Evolutionary conservation across 345 rosid genomes (phyloP).

Genomic region (Melastoma malabathricum): DNA sequence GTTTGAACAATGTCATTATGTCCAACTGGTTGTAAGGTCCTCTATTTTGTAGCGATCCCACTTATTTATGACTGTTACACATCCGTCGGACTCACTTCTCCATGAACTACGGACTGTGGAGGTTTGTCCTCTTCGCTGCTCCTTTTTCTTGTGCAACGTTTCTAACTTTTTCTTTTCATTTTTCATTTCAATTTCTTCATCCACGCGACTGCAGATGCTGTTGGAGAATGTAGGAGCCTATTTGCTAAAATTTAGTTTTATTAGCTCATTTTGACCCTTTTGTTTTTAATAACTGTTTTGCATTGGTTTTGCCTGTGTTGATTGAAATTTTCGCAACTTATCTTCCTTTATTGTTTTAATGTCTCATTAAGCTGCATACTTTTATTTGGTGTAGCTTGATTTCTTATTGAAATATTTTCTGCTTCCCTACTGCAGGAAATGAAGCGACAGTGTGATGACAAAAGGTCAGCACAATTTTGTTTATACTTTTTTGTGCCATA

Average conservation of each 20-base stretch:
- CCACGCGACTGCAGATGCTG: not conserved
- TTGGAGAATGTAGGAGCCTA: not conserved
- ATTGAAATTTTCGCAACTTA: too few species aligned
- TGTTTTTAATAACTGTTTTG: not conserved
- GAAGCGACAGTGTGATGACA: constrained; percentile 94
- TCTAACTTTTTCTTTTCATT: not conserved
- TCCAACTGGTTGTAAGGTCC: not conserved
- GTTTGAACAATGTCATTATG: too few species aligned
- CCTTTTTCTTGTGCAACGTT: not conserved
- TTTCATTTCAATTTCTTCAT: not conserved
- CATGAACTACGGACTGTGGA: constrained; percentile 88
- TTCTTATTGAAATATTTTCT: not conserved
- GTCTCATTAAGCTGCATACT: not conserved
- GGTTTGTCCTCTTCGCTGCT: constrained; percentile 32
- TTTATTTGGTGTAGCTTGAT: not conserved
- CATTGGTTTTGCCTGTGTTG: not conserved
- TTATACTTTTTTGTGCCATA: constrained; percentile 6
- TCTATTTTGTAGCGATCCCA: constrained; percentile 47
- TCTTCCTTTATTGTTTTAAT: constrained; percentile 2
- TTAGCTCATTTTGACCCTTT: not conserved
- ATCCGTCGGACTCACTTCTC: constrained; percentile 89
- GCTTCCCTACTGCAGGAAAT: constrained; percentile 54
- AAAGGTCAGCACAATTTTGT: constrained; percentile 41
- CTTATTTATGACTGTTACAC: constrained; percentile 63
- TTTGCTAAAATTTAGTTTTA: too few species aligned